These are phyloP conservation scores for Pelagophyceae sp. DNA, from an alignment of 352 stramenopile genomes.

Conservation along the genomic window DNA sequence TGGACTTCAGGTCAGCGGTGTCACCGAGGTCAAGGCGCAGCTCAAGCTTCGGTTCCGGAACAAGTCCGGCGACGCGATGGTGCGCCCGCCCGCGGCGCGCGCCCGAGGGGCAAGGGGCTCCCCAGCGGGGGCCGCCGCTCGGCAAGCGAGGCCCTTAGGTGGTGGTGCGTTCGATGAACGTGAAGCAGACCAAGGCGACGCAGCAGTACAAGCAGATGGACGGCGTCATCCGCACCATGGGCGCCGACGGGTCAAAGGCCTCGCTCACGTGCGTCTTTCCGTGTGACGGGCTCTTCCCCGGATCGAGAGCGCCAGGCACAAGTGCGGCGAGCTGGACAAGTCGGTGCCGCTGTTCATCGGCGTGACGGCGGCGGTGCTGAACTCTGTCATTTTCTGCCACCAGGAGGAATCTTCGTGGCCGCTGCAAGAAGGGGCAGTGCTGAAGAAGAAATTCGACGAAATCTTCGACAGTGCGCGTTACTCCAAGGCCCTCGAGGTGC, in stretches of 20 bases:
- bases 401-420: slow-evolving; percentile 94
- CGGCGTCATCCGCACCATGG: slow-evolving; percentile 75
- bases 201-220: slow-evolving; percentile 91
- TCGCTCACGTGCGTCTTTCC: not conserved
- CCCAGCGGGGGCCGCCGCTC: slow-evolving; percentile 52
- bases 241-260: not conserved
- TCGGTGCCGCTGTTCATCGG: slow-evolving; percentile 83
- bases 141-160: no score
- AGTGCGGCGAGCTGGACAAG: slow-evolving; percentile 85
- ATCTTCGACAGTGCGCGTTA: slow-evolving; percentile 98
- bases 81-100: no score
- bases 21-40: slow-evolving; percentile 63
- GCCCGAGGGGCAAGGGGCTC: no score
- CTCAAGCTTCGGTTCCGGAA: slow-evolving; percentile 92
- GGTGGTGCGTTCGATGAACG: slow-evolving; percentile 83
- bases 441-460: slow-evolving; percentile 99
- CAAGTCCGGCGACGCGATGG: slow-evolving; percentile 53
- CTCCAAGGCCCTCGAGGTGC: slow-evolving; percentile 92
- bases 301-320: slow-evolving; percentile 58
- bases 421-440: slow-evolving; percentile 74
- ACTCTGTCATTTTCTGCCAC: slow-evolving; percentile 99
- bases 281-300: not conserved
- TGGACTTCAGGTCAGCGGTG: slow-evolving; percentile 40
- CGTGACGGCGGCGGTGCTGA: slow-evolving; percentile 92
- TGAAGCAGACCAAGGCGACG: slow-evolving; percentile 77